phyloP scores from a whole-genome alignment of 257 asterid genomes.

The Buddleja alternifolia region DNA sequence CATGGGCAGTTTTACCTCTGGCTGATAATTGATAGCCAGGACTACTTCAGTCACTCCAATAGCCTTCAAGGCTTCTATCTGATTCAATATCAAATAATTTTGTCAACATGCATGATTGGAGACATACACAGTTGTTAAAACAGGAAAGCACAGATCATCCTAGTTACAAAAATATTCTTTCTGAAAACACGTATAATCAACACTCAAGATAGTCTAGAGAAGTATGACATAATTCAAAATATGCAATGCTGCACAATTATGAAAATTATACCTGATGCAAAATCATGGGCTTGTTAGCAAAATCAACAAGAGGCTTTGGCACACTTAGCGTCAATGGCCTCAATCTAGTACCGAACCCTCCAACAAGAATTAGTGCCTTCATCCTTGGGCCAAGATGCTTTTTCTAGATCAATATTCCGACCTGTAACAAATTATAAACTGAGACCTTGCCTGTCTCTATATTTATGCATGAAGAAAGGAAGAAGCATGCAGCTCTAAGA shows the following conservation, averaged over 20 bases:
- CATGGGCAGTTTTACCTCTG: slow-evolving; percentile 60
- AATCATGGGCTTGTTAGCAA: slow-evolving; percentile 98
- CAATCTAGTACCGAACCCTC: slow-evolving; percentile 91
- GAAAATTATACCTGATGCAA: slow-evolving; percentile 81
- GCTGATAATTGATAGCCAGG: slow-evolving; percentile 95
- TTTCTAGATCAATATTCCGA: slow-evolving; percentile 25
- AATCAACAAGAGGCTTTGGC: slow-evolving; percentile 96
- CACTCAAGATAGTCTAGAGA: background rate
- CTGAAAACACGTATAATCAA: background rate
- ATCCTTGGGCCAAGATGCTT: slow-evolving; percentile 43
- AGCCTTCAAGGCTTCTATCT: slow-evolving; percentile 93
- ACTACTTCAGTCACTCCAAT: slow-evolving; percentile 95
- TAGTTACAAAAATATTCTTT: background rate
- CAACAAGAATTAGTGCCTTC: slow-evolving; percentile 56
- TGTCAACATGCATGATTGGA: slow-evolving; percentile 29
- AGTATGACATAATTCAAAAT: slow-evolving; percentile 5
- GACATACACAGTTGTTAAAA: too few species aligned
- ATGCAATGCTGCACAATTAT: slow-evolving; percentile 18
- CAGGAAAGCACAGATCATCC: background rate
- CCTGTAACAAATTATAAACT: slow-evolving; percentile 28
- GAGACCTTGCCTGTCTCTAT: slow-evolving; percentile 21
- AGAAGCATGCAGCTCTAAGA: slow-evolving; percentile 46
- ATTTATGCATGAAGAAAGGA: slow-evolving; percentile 41
- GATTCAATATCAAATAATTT: slow-evolving; percentile 28
- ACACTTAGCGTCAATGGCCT: slow-evolving; percentile 92